Evolutionary conservation across 1,139 yeast genomes (phyloP), one percentile per base, ranked within the genome.

Genomic region (Groenewaldozyma auringiensis): DNA sequence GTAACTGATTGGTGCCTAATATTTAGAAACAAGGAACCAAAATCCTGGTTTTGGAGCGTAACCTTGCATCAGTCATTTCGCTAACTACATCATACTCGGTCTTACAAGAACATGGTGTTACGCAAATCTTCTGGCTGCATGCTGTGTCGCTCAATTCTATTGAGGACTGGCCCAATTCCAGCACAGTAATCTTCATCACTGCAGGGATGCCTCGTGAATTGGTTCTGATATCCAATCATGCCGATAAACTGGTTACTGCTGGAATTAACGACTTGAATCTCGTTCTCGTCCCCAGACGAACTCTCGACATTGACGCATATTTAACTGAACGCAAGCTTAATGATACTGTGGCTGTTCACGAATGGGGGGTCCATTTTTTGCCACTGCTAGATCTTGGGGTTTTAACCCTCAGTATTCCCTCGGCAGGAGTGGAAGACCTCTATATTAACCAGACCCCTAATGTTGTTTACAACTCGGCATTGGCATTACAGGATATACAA

Each of bases 111-210:
- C 69, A 68, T 44, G 84, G 81, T 42, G 78, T 85, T 44, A 75
- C 71, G 27, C 73, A 74, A 50, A 76, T 82, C 18, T 68, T 78
- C 20, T 82, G 88, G 84, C 68, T 84, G 2, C 64, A 64, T 43
- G 42, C 54, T 3, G 45, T 49, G 6, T 47, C 42, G 29, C 42
- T 55, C 25, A 41, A 43, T 8, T 21, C 48, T n/a, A 41, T 47
- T 16, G 42, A 45, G 17, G 47, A 47, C n/a, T 38, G 41, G 18
- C 29, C 47, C 1, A 44, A 33, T 11, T 38, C 42, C 35, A 49
- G 42, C 21, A 40, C 53, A 4, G 27, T 55, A 11, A 41, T 62
- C 2, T 63, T 56, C 42, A 21, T 62, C 20, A 50, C 56, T 8
- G 39, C 50, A 3, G 35, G 56, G 2, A 48, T 53, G 21, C 59